These are phyloP conservation scores for Coemansia sp. DNA, from an alignment of 192 early-diverging fungal species.

Conservation along the genomic window DNA sequence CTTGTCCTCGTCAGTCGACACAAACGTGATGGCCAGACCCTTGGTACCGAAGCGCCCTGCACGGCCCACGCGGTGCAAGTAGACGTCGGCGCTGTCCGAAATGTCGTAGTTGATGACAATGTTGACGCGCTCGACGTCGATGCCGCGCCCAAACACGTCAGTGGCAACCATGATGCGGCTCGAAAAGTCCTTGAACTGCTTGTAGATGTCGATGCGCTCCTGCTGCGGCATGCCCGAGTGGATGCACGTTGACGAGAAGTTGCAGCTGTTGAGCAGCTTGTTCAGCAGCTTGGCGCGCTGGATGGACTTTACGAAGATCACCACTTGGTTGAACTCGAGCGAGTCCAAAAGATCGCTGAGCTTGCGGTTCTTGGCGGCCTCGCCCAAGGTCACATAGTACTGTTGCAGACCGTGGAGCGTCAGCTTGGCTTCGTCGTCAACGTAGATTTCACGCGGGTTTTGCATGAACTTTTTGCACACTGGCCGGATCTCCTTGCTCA, in stretches of 20 bases:
- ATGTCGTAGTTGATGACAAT: conserved; percentile 99
- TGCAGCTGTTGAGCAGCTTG: conserved; percentile 83
- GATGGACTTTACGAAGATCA: conserved; percentile 94
- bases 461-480: conserved; percentile 99
- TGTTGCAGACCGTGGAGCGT: conserved; percentile 98
- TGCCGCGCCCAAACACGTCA: conserved; percentile 97
- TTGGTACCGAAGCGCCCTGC: conserved; percentile 99
- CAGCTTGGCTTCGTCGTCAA: conserved; percentile 97
- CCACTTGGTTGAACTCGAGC: conserved; percentile 98
- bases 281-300: conserved; percentile 84
- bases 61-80: conserved; percentile 97
- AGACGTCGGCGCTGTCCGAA: conserved; percentile 85
- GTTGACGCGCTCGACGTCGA: conserved; percentile 98
- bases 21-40: conserved; percentile 95
- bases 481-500: conserved; percentile 89
- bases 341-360: conserved; percentile 89
- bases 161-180: conserved; percentile 97
- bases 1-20: conserved; percentile 81
- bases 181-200: conserved; percentile 93
- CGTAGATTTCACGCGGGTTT: conserved; percentile 94
- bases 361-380: conserved; percentile 91
- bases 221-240: conserved; percentile 90
- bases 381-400: conserved; percentile 84
- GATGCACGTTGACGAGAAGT: conserved; percentile 94
- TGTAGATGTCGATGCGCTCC: conserved; percentile 90